Conservation (phyloP, 352 stramenopile genomes). For the Halophytophthora batemanensis region DNA sequence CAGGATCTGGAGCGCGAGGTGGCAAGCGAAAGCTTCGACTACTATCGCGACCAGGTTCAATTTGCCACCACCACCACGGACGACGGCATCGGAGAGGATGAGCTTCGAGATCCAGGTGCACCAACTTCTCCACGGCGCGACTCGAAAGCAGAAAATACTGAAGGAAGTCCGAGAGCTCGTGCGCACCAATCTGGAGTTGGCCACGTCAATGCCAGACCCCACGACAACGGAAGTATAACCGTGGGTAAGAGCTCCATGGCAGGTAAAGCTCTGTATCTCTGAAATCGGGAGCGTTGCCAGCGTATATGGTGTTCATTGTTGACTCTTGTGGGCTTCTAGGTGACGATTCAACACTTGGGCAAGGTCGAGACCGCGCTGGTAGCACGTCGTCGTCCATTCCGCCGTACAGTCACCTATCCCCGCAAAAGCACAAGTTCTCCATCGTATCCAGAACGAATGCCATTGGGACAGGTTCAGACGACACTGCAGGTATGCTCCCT, state of each 20-base stretch:
- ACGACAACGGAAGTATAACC: not conserved
- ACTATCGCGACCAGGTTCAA: slow-evolving; percentile 40
- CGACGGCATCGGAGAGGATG: not conserved
- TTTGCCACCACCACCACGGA: slow-evolving; percentile 2
- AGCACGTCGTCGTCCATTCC: slow-evolving; percentile 1
- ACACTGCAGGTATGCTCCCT: slow-evolving; percentile 5
- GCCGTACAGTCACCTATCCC: slow-evolving; percentile 5
- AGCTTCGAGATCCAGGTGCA: not conserved
- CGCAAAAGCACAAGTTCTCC: slow-evolving; percentile 17
- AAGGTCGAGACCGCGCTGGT: slow-evolving; percentile 10
- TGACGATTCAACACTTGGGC: not conserved
- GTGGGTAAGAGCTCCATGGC: not conserved
- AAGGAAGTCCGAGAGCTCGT: no score
- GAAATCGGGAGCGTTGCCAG: no score
- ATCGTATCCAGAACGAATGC: slow-evolving; percentile 11
- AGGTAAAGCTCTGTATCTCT: not conserved
- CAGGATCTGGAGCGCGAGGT: slow-evolving; percentile 45
- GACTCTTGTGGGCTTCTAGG: slow-evolving; percentile 5
- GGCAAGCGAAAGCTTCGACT: slow-evolving; percentile 32
- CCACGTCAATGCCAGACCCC: not conserved
- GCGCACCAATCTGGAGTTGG: not conserved
- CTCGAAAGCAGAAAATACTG: no score
- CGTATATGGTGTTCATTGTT: no score
- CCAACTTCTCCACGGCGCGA: no score
- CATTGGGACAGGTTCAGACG: slow-evolving; percentile 7